Base-by-base conservation (phyloP, 2,329 filamentous ascomycete species). In the Fusarium sp. region DNA sequence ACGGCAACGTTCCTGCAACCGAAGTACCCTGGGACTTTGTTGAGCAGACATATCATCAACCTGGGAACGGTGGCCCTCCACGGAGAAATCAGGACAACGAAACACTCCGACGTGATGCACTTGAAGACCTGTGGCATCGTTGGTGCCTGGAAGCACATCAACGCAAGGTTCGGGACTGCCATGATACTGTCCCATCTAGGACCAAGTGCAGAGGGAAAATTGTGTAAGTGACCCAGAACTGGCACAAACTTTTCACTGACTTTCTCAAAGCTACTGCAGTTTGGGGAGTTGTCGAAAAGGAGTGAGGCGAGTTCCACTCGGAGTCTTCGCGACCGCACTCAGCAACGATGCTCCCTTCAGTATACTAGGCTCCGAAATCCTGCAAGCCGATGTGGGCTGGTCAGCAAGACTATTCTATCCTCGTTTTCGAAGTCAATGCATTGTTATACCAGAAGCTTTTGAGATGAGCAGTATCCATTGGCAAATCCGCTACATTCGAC, bases 1-100 rank as follows among this genome's bases (percentile, higher is more conserved):
- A 24, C 13, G n/a, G 9, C 4, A 14, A 4, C 0, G 4, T 6
- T 18, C 9, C 24, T 0, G 24, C 51, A 16, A 10, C 2, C 3
- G 0, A 2, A 4, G n/a, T 41, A 3, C 18, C 24, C 24, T 27
- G 27, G 27, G 9, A 27, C 2, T 6, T 25, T 2, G 24, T 25
- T 7, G 6, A 25, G 24, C 24, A 25, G 24, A 7, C 24, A 25
- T 25, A 25, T 25, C 24, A 25, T 25, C 24, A 25, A 25, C 24
- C 5, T 25, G 24, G 6, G 5, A 25, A 25, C 24, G 24, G 24
- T 25, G 24, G 24, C 24, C 24, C 6, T 7, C 24, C 6, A 25
- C 24, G 5, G 24, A 25, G 24, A 25, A 25, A 25, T 25, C 24
- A 25, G 5, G 24, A 25, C 24, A 7, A 25, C 4, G 27, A 29